Conservation (phyloP, 176 grass and related monocot species). For the Carex pumila region DNA sequence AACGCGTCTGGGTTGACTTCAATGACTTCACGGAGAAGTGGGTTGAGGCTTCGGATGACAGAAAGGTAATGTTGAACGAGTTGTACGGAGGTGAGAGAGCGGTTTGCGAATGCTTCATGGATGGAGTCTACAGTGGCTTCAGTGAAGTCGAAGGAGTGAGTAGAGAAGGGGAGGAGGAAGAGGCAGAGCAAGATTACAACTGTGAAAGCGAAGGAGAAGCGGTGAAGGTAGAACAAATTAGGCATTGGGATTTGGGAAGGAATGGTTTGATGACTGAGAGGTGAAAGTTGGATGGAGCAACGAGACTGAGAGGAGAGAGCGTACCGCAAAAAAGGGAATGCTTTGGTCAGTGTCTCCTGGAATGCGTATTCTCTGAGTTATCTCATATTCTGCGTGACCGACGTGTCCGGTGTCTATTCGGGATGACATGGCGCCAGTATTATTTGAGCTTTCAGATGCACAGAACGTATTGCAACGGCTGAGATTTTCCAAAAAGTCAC, state of each 20-base stretch:
- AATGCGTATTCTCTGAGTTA: too few species aligned
- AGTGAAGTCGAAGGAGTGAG: constrained; percentile 30
- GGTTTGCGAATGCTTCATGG: constrained; percentile 37
- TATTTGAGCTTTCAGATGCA: too few species aligned
- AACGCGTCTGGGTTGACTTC: constrained; percentile 69
- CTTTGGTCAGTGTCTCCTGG: too few species aligned
- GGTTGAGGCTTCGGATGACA: constrained; percentile 35
- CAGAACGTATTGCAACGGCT: too few species aligned
- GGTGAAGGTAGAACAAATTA: background rate
- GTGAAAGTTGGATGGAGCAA: background rate
- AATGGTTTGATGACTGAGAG: background rate
- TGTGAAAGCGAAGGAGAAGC: background rate
- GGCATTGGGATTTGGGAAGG: background rate
- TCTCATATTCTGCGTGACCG: too few species aligned
- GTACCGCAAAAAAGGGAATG: too few species aligned
- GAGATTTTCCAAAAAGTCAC: too few species aligned
- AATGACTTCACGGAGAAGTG: constrained; percentile 41
- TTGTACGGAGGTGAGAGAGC: constrained; percentile 33
- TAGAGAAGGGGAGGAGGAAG: background rate
- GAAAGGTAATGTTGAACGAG: constrained; percentile 43
- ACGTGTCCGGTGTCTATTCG: too few species aligned
- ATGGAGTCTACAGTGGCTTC: constrained; percentile 56
- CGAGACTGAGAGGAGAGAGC: too few species aligned
- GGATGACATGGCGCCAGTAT: too few species aligned
- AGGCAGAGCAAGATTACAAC: background rate